A percentile compares a stretch with the other conserved stretches of the same genome.
Conservation (phyloP, 495 filamentous ascomycete species). For the Oidiodendron maius region DNA sequence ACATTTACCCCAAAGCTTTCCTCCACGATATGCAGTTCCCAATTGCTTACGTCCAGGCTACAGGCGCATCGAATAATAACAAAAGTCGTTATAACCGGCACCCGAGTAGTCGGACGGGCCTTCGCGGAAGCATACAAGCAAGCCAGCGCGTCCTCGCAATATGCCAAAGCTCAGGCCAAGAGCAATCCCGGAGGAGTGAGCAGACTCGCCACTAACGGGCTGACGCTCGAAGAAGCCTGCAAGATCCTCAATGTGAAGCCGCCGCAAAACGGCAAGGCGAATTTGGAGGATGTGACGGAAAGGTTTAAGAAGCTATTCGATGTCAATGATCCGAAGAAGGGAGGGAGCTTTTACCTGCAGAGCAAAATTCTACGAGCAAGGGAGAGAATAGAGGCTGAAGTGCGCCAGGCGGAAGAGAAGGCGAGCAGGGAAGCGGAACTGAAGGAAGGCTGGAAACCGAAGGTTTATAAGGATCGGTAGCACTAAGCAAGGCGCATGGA, state of each 20-base stretch:
- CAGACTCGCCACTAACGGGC: slow-evolving; percentile 56
- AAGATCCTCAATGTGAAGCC: slow-evolving; percentile 96
- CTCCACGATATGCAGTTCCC: neutral
- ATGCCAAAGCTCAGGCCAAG: slow-evolving; percentile 60
- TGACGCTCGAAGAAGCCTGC: slow-evolving; percentile 94
- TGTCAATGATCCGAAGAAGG: slow-evolving; percentile 86
- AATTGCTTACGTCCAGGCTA: slow-evolving; percentile 10
- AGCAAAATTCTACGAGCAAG: slow-evolving; percentile 90
- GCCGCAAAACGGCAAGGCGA: slow-evolving; percentile 66
- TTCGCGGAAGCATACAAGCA: slow-evolving; percentile 89
- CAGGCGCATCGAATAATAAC: slow-evolving; percentile 94
- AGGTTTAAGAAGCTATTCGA: slow-evolving; percentile 96
- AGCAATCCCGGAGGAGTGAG: slow-evolving; percentile 37
- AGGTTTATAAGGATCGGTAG: slow-evolving; percentile 85
- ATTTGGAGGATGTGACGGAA: slow-evolving; percentile 71
- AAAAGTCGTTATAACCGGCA: slow-evolving; percentile 84
- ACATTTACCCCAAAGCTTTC: neutral
- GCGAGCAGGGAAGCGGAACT: slow-evolving; percentile 56
- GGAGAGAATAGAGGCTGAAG: slow-evolving; percentile 86
- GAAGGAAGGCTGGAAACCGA: slow-evolving; percentile 85
- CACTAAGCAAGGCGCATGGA: slow-evolving; percentile 5
- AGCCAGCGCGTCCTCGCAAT: slow-evolving; percentile 78
- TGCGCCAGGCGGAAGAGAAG: slow-evolving; percentile 45
- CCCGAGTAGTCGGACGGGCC: slow-evolving; percentile 86
- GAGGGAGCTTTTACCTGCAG: slow-evolving; percentile 95